Evolutionary conservation across 371 early-diverging fungal species (phyloP), one percentile per base, ranked within the genome.

Genomic region (Mortierella polycephala): DNA sequence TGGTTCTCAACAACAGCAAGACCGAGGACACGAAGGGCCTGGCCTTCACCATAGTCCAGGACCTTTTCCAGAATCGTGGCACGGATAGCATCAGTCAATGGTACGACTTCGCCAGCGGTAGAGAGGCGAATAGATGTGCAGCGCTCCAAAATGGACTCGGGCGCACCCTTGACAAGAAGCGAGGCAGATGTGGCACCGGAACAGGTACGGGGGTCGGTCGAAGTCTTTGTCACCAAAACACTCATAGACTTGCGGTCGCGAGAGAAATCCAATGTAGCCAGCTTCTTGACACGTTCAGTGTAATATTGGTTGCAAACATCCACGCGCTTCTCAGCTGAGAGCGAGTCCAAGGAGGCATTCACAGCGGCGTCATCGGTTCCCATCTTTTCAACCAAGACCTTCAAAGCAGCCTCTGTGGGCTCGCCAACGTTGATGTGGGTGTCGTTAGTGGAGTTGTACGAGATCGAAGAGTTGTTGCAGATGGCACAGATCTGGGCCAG

Each of bases 361-460:
- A 92, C 84, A 9, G 67, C 62, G 5, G 74, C 42, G 72, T 92
- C 89, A 52, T 89, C 86, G 0, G 96, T 92, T 53, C 95, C 94
- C 42, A 98, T 71, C 83, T 97, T 97, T 82, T 98, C 99, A 23
- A 93, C 97, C 41, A 98, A 87, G 21, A 95, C 93, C 69, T 92
- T 91, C 59, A 98, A 88, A 16, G 99, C 98, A n/a, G 98, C 99
- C 84, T 98, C 99, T 37, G 99, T 98, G n/a, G 99, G 98, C 87
- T 99, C 99, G 64, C 99, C 99, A 64, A 96, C 89, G 73, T 90
- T 91, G 46, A 72, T 69, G 82, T 92, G 94, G 47, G 67, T 53
- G 21, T 75, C 69, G 41, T 46, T 73, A 42, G 82, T 88, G 69
- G 88, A 85, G 74, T 94, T 92, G 82, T 93, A 97, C 13, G 86